Conservation (phyloP, 768 basidiomycete species). For the Tulasnella sp. region DNA sequence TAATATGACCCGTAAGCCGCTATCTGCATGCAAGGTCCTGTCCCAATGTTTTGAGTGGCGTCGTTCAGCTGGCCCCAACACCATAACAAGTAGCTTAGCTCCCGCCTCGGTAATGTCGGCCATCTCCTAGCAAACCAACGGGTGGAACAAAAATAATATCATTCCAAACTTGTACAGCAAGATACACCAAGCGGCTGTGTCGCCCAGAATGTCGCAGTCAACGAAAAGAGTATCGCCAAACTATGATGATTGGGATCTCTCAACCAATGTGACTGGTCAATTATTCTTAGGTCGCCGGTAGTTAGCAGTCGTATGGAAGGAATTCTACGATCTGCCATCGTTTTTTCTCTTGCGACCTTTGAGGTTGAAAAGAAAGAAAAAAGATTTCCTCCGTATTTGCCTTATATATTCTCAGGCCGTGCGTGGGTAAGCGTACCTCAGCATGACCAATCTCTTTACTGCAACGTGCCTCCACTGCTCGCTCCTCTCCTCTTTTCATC, state of each 20-base stretch:
- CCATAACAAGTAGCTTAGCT: not conserved
- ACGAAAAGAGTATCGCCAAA: not conserved
- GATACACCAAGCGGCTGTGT: not conserved
- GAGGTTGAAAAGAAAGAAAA: not conserved
- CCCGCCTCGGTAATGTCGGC: not conserved
- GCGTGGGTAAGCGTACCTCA: constrained; percentile 6
- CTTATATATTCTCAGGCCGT: not conserved
- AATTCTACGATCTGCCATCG: not conserved
- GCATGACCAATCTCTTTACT: not conserved
- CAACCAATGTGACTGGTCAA: constrained; percentile 7
- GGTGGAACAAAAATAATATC: not conserved
- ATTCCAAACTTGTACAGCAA: not conserved
- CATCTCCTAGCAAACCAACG: not conserved
- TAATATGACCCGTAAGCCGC: not conserved
- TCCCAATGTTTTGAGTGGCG: not conserved
- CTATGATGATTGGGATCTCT: not conserved
- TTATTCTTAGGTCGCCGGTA: not conserved
- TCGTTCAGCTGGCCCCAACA: not conserved
- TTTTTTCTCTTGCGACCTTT: constrained; percentile 4
- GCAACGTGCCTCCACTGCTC: not conserved
- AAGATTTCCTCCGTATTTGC: not conserved
- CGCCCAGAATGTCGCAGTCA: not conserved
- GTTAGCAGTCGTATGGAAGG: not conserved
- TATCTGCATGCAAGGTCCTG: no score
- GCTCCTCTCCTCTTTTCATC: not conserved